phyloP scores from a whole-genome alignment of 2,329 filamentous ascomycete species.

The Exophiala dermatitidis region DNA sequence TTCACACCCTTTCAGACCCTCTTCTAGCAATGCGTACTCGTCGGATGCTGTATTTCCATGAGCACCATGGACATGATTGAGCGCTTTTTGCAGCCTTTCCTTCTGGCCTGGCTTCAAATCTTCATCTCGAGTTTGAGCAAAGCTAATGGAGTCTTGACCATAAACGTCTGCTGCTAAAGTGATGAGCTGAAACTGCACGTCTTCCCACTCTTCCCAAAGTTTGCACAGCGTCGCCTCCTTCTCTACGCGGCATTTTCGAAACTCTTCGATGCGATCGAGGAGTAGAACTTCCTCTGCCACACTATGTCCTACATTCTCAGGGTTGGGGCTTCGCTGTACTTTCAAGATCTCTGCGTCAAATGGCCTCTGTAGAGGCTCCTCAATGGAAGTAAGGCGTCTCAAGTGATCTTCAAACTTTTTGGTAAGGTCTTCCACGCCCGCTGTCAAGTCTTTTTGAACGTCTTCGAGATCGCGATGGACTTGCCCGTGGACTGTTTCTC shows the following conservation, averaged over 20 bases:
- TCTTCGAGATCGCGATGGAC: slow-evolving; percentile 4
- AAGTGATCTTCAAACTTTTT: slow-evolving; percentile 10
- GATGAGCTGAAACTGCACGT: slow-evolving; percentile 17
- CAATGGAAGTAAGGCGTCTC: slow-evolving; percentile 3
- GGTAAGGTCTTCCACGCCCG: slow-evolving; percentile 9
- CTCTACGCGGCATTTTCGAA: slow-evolving; percentile 13
- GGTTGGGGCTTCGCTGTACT: not conserved
- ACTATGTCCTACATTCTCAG: not conserved
- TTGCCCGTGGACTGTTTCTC: slow-evolving; percentile 9
- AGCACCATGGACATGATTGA: slow-evolving; percentile 2
- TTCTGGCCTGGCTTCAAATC: slow-evolving; percentile 12
- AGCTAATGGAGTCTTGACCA: slow-evolving; percentile 11
- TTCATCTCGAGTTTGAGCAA: slow-evolving; percentile 6
- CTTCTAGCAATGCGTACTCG: slow-evolving; percentile 2
- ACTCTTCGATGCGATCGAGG: slow-evolving; percentile 6
- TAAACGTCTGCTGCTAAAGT: slow-evolving; percentile 18
- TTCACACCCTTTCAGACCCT: slow-evolving; percentile 8
- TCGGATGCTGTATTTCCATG: not conserved
- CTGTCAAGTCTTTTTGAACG: slow-evolving; percentile 1
- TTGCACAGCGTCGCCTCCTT: slow-evolving; percentile 13
- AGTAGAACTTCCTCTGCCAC: slow-evolving; percentile 10
- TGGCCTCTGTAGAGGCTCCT: slow-evolving; percentile 12
- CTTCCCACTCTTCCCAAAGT: slow-evolving; percentile 23
- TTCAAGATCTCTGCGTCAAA: slow-evolving; percentile 13
- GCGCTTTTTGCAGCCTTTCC: slow-evolving; percentile 4